These are phyloP conservation scores for Amanita polypyramis DNA, from an alignment of 768 basidiomycete genomes.

Conservation along the genomic window DNA sequence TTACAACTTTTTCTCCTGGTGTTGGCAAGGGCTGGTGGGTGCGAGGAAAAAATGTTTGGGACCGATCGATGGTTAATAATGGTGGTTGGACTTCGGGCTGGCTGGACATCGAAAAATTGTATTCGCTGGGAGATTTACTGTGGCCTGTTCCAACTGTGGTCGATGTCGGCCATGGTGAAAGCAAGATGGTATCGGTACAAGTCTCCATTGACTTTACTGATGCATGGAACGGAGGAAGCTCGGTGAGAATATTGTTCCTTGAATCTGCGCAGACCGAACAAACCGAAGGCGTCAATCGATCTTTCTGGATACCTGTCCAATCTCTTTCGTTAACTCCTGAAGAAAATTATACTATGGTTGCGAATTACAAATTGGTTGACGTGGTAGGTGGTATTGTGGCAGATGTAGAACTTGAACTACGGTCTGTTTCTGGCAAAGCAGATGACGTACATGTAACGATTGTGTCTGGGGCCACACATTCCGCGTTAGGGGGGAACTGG, in stretches of 20 bases:
- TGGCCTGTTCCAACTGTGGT: conserved; percentile 2
- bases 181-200: neutral
- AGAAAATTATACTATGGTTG: neutral
- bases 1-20: conserved; percentile 5
- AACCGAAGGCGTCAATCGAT: neutral
- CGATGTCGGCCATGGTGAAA: neutral
- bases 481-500: neutral
- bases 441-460: neutral
- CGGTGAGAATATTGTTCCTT: neutral
- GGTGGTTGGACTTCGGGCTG: conserved; percentile 2
- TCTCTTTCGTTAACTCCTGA: conserved; percentile 1
- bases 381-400: neutral
- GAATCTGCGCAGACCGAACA: neutral
- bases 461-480: neutral
- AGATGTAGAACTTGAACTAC: neutral
- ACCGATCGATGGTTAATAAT: neutral
- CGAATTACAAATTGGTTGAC: neutral
- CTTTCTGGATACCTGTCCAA: conserved; percentile 5
- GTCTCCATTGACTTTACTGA: neutral
- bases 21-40: conserved; percentile 5
- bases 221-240: conserved; percentile 7
- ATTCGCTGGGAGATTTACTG: conserved; percentile 2
- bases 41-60: conserved; percentile 4
- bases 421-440: neutral
- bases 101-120: conserved; percentile 2